Percentiles rank a stretch among this genome's conserved stretches.
phyloP scores from a whole-genome alignment of 2,329 filamentous ascomycete species.

The Alternaria angustiovoidea region DNA sequence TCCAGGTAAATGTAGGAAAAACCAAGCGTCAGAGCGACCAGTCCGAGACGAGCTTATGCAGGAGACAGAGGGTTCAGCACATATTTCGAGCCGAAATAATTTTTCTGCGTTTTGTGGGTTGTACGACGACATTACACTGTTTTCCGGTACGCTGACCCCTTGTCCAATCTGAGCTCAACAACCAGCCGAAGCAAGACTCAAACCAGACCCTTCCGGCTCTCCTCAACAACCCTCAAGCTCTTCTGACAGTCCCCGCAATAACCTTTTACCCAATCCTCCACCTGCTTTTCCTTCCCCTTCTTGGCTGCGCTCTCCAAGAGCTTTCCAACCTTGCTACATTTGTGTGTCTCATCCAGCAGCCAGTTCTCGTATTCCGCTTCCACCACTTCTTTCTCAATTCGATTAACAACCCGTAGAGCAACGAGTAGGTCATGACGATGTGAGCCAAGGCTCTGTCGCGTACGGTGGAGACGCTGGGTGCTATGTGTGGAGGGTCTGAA shows the following conservation, averaged over 20 bases:
- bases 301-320: conserved; percentile 54
- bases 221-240: conserved; percentile 24
- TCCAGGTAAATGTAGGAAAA: background rate
- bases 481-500: conserved; percentile 38
- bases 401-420: conserved; percentile 88
- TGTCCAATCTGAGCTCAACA: background rate
- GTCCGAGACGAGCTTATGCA: background rate
- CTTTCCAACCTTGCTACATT: conserved; percentile 71
- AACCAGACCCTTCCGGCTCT: conserved; percentile 13
- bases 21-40: background rate
- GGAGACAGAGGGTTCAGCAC: background rate
- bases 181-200: conserved; percentile 11
- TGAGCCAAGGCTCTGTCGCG: conserved; percentile 81
- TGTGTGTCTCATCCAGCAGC: conserved; percentile 78
- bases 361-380: conserved; percentile 93
- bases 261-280: conserved; percentile 64
- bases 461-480: conserved; percentile 71
- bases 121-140: background rate
- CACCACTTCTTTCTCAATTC: conserved; percentile 84
- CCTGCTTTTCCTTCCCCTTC: conserved; percentile 52
- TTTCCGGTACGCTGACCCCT: background rate
- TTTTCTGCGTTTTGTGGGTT: background rate
- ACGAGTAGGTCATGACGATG: conserved; percentile 93
- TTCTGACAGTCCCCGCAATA: conserved; percentile 70
- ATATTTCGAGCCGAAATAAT: background rate